These are phyloP conservation scores for Paxillus ammoniavirescens DNA, from an alignment of 768 basidiomycete species.

Conservation along the genomic window DNA sequence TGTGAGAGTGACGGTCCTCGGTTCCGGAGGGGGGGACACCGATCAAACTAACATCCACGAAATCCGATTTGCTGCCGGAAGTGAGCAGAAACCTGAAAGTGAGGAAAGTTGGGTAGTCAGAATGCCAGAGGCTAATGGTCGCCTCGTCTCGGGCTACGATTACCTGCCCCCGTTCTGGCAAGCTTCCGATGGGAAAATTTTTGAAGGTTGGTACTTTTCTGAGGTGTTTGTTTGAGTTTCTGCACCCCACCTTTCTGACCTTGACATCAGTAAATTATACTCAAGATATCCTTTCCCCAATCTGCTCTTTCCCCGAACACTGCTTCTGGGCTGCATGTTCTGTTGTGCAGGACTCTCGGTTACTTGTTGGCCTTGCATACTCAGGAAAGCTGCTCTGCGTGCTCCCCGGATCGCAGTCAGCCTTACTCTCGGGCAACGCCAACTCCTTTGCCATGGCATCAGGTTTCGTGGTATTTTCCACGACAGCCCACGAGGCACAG, in stretches of 20 bases:
- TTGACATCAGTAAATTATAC: conserved; percentile 11
- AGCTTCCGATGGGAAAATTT: conserved; percentile 45
- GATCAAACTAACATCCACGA: conserved; percentile 35
- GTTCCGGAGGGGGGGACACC: conserved; percentile 30
- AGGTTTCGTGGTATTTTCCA: conserved; percentile 82
- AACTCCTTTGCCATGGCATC: conserved; percentile 76
- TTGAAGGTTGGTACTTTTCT: conserved; percentile 35
- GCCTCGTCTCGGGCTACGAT: conserved; percentile 36
- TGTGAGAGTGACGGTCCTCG: conserved; percentile 38
- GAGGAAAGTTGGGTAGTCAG: conserved; percentile 9
- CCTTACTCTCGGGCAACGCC: conserved; percentile 47
- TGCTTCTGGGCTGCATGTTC: conserved; percentile 47
- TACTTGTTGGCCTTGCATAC: conserved; percentile 64
- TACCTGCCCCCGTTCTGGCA: conserved; percentile 39
- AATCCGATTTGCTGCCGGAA: conserved; percentile 6
- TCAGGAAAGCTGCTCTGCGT: conserved; percentile 65
- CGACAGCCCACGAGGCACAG: conserved; percentile 74
- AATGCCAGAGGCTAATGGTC: conserved; percentile 44
- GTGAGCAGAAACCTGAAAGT: background rate
- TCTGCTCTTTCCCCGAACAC: conserved; percentile 54
- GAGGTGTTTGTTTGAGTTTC: background rate
- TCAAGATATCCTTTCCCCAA: conserved; percentile 19
- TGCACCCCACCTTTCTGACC: conserved; percentile 8
- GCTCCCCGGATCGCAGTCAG: conserved; percentile 24
- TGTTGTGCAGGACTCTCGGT: conserved; percentile 10